Percentiles rank a stretch among this genome's conserved stretches.
Conservation (phyloP, 2,329 filamentous ascomycete genomes). For the Xenoacremonium recifei region DNA sequence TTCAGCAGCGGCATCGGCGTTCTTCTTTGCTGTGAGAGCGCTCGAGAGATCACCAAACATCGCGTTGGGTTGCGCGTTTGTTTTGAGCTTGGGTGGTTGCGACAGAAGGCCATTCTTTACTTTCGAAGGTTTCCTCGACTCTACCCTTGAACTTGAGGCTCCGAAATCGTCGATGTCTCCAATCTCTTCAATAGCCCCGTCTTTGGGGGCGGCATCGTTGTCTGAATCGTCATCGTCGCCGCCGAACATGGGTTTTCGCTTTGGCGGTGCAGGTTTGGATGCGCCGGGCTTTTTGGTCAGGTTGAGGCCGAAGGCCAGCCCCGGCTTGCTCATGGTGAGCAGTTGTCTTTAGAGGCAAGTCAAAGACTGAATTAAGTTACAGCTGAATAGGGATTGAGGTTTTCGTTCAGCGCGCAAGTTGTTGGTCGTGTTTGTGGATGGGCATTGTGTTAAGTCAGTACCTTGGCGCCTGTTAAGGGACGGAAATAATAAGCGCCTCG, state of each 20-base stretch:
- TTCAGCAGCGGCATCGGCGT: conserved; percentile 63
- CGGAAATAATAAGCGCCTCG: no score
- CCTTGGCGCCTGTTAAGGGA: no score
- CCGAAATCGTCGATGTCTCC: conserved; percentile 60
- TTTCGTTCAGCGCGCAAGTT: no score
- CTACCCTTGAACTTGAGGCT: conserved; percentile 18
- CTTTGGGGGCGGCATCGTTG: conserved; percentile 39
- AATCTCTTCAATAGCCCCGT: conserved; percentile 53
- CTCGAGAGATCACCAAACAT: conserved; percentile 67
- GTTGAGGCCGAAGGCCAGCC: conserved; percentile 56
- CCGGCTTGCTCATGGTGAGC: conserved; percentile 46
- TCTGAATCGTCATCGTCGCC: conserved; percentile 54
- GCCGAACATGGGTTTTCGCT: conserved; percentile 58
- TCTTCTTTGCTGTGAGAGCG: conserved; percentile 59
- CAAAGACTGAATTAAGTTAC: no score
- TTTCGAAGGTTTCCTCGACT: conserved; percentile 32
- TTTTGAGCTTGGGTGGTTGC: conserved; percentile 43
- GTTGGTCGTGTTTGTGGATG: no score
- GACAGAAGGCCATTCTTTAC: conserved; percentile 31
- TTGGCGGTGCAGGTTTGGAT: conserved; percentile 48
- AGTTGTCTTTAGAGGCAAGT: no score
- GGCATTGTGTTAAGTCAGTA: no score
- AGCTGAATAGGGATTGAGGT: no score
- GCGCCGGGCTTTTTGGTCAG: conserved; percentile 55
- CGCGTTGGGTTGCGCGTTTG: conserved; percentile 40